These are phyloP conservation scores for Aegle marmelos DNA, from an alignment of 345 rosid species.

Conservation along the genomic window DNA sequence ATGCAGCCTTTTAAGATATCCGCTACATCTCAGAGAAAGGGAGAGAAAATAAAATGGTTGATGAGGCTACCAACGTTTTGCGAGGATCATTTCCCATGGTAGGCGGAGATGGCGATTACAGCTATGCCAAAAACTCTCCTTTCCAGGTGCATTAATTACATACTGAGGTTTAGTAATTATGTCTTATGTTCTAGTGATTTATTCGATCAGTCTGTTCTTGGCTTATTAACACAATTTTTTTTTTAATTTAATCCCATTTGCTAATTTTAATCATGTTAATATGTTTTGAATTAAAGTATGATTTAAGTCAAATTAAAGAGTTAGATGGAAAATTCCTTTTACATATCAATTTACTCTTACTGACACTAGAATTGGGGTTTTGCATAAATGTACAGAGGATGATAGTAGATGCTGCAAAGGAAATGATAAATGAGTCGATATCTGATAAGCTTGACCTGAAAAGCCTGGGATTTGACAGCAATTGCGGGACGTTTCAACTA, in stretches of 20 bases:
- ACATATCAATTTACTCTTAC: too few species aligned
- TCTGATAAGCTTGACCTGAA: conserved; percentile 17
- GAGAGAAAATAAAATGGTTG: background rate
- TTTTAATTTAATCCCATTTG: too few species aligned
- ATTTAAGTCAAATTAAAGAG: too few species aligned
- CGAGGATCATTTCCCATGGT: background rate
- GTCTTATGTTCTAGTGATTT: background rate
- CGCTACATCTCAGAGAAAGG: background rate
- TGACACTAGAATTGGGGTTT: background rate
- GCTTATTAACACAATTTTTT: background rate
- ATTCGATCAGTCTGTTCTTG: background rate
- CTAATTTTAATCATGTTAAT: too few species aligned
- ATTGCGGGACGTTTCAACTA: conserved; percentile 3
- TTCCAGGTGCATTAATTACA: conserved; percentile 3
- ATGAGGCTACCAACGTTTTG: background rate
- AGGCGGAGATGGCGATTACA: conserved; percentile 16
- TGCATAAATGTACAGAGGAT: background rate
- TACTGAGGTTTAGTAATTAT: background rate
- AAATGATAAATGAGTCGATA: conserved; percentile 13
- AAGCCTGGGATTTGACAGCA: background rate
- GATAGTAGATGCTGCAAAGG: conserved; percentile 3
- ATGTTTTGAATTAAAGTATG: too few species aligned
- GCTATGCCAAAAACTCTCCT: conserved; percentile 13
- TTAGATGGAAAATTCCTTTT: too few species aligned
- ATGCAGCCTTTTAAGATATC: background rate